These are phyloP conservation scores for Coniferiporia weirii DNA, from an alignment of 1,284 basidiomycete species.

Conservation along the genomic window DNA sequence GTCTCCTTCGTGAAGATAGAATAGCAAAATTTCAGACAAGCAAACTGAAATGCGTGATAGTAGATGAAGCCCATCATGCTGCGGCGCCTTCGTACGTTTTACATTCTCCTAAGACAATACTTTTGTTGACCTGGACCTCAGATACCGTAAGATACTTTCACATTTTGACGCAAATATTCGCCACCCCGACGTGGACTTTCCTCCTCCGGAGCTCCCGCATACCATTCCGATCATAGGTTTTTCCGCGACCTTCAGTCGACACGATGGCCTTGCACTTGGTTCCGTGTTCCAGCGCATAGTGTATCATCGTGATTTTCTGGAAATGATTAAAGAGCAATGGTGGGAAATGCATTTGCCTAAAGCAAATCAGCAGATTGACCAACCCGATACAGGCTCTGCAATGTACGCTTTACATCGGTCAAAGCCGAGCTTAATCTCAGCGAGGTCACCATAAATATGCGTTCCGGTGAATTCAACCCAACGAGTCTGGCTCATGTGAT, in stretches of 20 bases:
- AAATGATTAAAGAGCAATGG: slow-evolving; percentile 95
- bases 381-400: slow-evolving; percentile 61
- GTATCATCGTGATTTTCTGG: slow-evolving; percentile 88
- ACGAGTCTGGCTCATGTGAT: slow-evolving; percentile 73
- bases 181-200: slow-evolving; percentile 41
- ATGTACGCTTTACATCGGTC: slow-evolving; percentile 79
- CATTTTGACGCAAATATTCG: slow-evolving; percentile 65
- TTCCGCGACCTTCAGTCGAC: slow-evolving; percentile 90
- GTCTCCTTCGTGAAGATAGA: slow-evolving; percentile 62
- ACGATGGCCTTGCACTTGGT: slow-evolving; percentile 86
- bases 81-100: slow-evolving; percentile 77
- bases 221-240: slow-evolving; percentile 88
- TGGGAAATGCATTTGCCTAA: slow-evolving; percentile 27
- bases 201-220: slow-evolving; percentile 34
- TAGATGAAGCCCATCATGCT: slow-evolving; percentile 95
- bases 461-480: slow-evolving; percentile 76
- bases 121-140: slow-evolving; percentile 26
- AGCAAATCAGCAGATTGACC: slow-evolving; percentile 6
- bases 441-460: slow-evolving; percentile 57
- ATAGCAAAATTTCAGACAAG: slow-evolving; percentile 77
- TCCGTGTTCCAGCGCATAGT: slow-evolving; percentile 90
- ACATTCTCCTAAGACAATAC: not conserved
- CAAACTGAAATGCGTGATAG: slow-evolving; percentile 75
- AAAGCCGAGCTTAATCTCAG: slow-evolving; percentile 68
- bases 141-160: slow-evolving; percentile 75